Base-by-base conservation (phyloP, 2,329 filamentous ascomycete species). In the Phialophora expanda region DNA sequence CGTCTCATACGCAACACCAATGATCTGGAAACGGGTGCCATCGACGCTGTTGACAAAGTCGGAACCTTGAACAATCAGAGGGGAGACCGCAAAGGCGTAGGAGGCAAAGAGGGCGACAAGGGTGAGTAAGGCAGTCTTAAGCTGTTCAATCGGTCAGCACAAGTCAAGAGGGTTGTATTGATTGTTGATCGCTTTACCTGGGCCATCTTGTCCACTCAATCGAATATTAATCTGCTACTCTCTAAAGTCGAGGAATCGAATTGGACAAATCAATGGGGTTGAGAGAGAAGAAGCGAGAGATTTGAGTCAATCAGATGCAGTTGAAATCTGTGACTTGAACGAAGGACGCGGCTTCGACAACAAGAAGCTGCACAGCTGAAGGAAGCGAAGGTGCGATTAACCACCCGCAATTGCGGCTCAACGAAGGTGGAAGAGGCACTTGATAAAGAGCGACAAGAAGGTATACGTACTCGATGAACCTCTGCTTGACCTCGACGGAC, bases 11-110 rank as follows among this genome's bases (percentile, higher is more conserved):
- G 87, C 87, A 65, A 88, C 84, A 75, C 86, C 86, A 66, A 88
- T 78, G 66, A 89, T 83, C 78, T 87, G 83, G 76, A 89, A 84
- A 56, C 87, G 83, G 70, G 86, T 82, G 63, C 82, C 82, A 20
- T 84, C 86, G 61, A 83, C 78, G 41, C 81, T 81, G 75, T 88
- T 84, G 71, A 89, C 81, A 76, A 89, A 88, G 74, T 89, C 83
- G 75, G 85, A 84, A 66, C 86, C 85, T 62, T 83, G 75, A 59
- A 88, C 83, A 64, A 83, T 81, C 63, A 89, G 79, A 6, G 86
- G 82, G 62, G 83, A 82, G 53, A 88, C 83, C 30, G 86, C 85
- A 22, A 78, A 73, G 46, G 80, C 81, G 70, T 83, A 76, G 71
- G 80, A 76, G 48, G 81, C 75, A 62, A 82, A 75, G 61, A 78